Evolutionary conservation across 2,329 filamentous ascomycete species (phyloP).

Genomic region (Alternaria atra): DNA sequence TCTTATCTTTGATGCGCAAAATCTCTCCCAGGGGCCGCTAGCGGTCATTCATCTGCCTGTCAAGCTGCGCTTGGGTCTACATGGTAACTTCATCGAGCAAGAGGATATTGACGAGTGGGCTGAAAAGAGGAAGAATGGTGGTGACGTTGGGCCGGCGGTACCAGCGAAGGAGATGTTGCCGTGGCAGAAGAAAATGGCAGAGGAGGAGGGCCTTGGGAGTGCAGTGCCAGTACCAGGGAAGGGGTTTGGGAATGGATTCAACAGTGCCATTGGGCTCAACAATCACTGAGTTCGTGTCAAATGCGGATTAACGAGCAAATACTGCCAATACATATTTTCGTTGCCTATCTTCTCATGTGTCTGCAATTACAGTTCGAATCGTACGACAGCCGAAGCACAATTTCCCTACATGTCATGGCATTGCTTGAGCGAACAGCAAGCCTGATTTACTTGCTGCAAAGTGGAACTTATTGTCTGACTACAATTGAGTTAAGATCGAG

Average conservation of each 20-base stretch:
- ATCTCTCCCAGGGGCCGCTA: constrained; percentile 50
- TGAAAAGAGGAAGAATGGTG: constrained; percentile 40
- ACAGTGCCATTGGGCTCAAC: neutral
- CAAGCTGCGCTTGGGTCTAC: constrained; percentile 43
- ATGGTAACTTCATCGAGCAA: constrained; percentile 46
- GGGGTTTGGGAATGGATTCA: neutral
- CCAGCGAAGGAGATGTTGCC: constrained; percentile 34
- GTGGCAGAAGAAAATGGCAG: constrained; percentile 42
- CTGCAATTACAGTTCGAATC: neutral
- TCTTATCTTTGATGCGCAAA: constrained; percentile 54
- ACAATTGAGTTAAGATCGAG: neutral
- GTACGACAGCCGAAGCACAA: too few relatives aligned
- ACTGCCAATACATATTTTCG: neutral
- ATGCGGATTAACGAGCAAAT: neutral
- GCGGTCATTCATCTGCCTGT: constrained; percentile 55
- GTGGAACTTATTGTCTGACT: neutral
- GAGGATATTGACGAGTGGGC: constrained; percentile 42
- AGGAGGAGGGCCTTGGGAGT: constrained; percentile 20
- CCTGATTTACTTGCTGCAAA: neutral
- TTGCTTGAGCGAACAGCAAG: neutral
- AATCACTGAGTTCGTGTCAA: neutral
- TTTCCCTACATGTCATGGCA: neutral
- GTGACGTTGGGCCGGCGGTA: constrained; percentile 34
- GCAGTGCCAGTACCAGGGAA: constrained; percentile 6
- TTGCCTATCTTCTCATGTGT: neutral